These are phyloP conservation scores for Gymnopilus dilepis DNA, from an alignment of 768 basidiomycete genomes.

Conservation along the genomic window DNA sequence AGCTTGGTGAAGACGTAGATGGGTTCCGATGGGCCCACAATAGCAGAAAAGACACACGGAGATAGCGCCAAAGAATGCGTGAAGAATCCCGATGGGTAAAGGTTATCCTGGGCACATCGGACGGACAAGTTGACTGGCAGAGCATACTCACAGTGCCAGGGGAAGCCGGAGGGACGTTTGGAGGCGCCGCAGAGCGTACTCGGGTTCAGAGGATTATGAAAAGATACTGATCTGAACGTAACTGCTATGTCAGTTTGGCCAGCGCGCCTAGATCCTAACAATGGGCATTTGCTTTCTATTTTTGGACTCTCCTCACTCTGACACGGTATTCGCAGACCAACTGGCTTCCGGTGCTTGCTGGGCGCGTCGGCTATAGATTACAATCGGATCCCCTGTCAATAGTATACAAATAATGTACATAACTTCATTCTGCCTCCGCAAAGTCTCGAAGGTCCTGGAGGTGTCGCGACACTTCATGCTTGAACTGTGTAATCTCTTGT, in stretches of 20 bases:
- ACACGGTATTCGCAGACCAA: conserved; percentile 17
- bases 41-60: conserved; percentile 30
- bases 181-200: conserved; percentile 1
- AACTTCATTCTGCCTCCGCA: conserved; percentile 48
- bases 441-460: conserved; percentile 72
- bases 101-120: conserved; percentile 14
- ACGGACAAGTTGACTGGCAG: conserved; percentile 16
- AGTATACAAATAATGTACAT: conserved; percentile 14
- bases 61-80: conserved; percentile 29
- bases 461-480: conserved; percentile 75
- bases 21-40: conserved; percentile 22
- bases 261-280: conserved; percentile 17
- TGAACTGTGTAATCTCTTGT: conserved; percentile 83
- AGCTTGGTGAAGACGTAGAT: conserved; percentile 25
- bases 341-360: conserved; percentile 18
- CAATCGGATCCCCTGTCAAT: conserved; percentile 10
- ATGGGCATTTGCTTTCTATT: conserved; percentile 15
- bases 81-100: conserved; percentile 30
- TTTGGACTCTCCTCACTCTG: conserved; percentile 13
- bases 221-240: neutral
- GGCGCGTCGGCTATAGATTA: conserved; percentile 13
- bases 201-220: neutral
- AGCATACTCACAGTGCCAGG: conserved; percentile 11
- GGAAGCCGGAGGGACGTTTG: neutral
- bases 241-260: conserved; percentile 12